A percentile compares a stretch with the other conserved stretches of the same genome.
These are phyloP conservation scores for Backusella australiensis DNA, from an alignment of 192 early-diverging fungal species.

Conservation along the genomic window DNA sequence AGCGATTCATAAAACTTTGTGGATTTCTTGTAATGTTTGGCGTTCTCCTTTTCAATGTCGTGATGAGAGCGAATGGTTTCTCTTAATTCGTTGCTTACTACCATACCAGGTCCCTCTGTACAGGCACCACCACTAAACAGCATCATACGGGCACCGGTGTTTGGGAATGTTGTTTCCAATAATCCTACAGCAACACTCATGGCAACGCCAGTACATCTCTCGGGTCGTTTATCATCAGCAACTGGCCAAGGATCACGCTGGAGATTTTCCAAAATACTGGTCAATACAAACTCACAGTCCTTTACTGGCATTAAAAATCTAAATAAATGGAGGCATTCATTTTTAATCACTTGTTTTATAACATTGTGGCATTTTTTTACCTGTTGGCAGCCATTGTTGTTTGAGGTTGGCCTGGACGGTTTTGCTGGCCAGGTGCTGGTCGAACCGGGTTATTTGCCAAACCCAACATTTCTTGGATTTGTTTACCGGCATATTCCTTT, in stretches of 20 bases:
- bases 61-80: conserved; percentile 98
- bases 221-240: conserved; percentile 81
- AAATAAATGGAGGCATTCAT: neutral
- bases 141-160: conserved; percentile 90
- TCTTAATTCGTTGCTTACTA: conserved; percentile 87
- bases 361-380: conserved; percentile 25
- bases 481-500: conserved; percentile 94
- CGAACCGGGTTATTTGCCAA: conserved; percentile 50
- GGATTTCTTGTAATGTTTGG: conserved; percentile 91
- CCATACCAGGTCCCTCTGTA: conserved; percentile 94
- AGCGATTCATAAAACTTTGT: conserved; percentile 93
- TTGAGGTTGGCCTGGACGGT: conserved; percentile 43
- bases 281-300: conserved; percentile 96
- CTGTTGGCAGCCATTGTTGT: conserved; percentile 47
- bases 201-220: conserved; percentile 94
- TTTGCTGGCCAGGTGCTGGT: conserved; percentile 15
- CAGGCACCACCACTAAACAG: conserved; percentile 90
- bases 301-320: conserved; percentile 90
- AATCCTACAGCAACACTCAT: conserved; percentile 89
- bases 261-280: conserved; percentile 91
- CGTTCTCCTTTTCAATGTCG: conserved; percentile 94
- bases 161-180: conserved; percentile 91
- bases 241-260: conserved; percentile 99
- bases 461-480: conserved; percentile 98
- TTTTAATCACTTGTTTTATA: neutral